A percentile compares a stretch with the other conserved stretches of the same genome.
These are phyloP conservation scores for Citrus mangshanensis DNA, from an alignment of 345 rosid genomes.

Conservation along the genomic window DNA sequence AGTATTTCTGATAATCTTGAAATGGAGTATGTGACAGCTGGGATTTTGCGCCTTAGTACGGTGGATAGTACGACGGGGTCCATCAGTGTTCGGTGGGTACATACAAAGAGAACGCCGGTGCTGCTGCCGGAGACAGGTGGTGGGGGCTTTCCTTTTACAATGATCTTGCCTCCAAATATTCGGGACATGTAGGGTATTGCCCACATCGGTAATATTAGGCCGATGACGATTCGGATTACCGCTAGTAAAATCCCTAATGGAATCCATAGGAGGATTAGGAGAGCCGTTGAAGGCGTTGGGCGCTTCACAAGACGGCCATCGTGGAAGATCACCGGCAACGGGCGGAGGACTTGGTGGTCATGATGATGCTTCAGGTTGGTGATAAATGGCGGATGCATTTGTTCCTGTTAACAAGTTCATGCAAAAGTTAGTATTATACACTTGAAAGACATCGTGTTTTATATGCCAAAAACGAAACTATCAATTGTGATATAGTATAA, in stretches of 20 bases:
- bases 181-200: slow-evolving; percentile 52
- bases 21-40: slow-evolving; percentile 88
- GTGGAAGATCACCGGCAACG: slow-evolving; percentile 82
- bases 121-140: slow-evolving; percentile 32
- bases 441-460: background rate
- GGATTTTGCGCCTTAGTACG: slow-evolving; percentile 65
- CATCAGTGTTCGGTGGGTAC: slow-evolving; percentile 92
- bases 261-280: slow-evolving; percentile 75
- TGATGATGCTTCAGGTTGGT: slow-evolving; percentile 14
- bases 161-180: slow-evolving; percentile 54
- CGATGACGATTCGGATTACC: slow-evolving; percentile 39
- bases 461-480: background rate
- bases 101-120: slow-evolving; percentile 74
- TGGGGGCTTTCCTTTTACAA: slow-evolving; percentile 77
- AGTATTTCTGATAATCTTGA: slow-evolving; percentile 74
- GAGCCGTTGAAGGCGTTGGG: slow-evolving; percentile 68
- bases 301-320: slow-evolving; percentile 87
- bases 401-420: slow-evolving; percentile 40
- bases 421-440: background rate
- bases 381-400: slow-evolving; percentile 50
- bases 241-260: slow-evolving; percentile 78
- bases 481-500: no score
- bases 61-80: slow-evolving; percentile 83
- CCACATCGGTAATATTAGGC: slow-evolving; percentile 61
- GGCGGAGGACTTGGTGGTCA: slow-evolving; percentile 38